Conservation (phyloP, 2,329 filamentous ascomycete genomes). For the Alternaria arbusti region DNA sequence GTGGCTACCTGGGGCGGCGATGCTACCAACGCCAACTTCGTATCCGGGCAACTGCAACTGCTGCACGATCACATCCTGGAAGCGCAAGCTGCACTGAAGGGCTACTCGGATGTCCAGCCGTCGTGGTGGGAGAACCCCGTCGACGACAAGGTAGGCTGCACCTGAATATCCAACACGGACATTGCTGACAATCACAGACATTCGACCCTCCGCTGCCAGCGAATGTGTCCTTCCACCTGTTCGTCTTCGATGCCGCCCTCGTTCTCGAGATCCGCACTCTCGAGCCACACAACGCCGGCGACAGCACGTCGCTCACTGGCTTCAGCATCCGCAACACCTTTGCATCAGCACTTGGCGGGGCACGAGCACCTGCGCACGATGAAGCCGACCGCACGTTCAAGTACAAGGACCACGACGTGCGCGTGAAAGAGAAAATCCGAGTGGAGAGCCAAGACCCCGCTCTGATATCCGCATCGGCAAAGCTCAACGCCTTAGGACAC, state of each 20-base stretch:
- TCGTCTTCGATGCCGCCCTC: constrained; percentile 62
- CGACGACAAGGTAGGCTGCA: constrained; percentile 61
- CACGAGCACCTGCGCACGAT: constrained; percentile 52
- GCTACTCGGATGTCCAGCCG: constrained; percentile 57
- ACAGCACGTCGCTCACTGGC: constrained; percentile 40
- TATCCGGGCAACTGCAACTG: constrained; percentile 64
- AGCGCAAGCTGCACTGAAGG: constrained; percentile 65
- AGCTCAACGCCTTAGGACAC: constrained; percentile 78
- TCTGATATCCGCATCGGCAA: constrained; percentile 81
- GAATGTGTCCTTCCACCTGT: constrained; percentile 74
- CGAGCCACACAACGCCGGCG: constrained; percentile 57
- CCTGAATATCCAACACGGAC: background rate
- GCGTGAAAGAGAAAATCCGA: constrained; percentile 85
- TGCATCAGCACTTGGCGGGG: constrained; percentile 53
- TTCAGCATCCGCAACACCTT: constrained; percentile 66
- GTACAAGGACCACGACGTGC: constrained; percentile 74
- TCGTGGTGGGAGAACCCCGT: constrained; percentile 64
- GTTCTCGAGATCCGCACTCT: constrained; percentile 71
- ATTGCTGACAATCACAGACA: constrained; percentile 42
- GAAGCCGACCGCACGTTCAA: constrained; percentile 80
- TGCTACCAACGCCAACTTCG: constrained; percentile 63
- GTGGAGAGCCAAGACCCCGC: constrained; percentile 90
- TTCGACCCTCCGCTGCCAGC: constrained; percentile 69
- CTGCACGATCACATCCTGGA: constrained; percentile 67
- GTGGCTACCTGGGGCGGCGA: constrained; percentile 77